Conservation (phyloP, 768 basidiomycete genomes). For the Agaricus subrufescens region DNA sequence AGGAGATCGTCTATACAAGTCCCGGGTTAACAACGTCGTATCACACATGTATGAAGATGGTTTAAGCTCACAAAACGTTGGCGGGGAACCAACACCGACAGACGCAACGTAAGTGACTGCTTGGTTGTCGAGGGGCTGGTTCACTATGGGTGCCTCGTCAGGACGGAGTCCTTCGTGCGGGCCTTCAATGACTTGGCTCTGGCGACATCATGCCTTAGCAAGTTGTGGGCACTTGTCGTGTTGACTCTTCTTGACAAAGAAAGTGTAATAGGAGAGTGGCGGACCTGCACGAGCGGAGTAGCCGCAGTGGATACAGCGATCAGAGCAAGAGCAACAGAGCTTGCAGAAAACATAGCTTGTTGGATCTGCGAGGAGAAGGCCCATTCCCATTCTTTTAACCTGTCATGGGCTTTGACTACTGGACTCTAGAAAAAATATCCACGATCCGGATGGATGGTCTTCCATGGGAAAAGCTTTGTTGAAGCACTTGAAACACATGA, state of each 20-base stretch:
- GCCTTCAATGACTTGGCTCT: slow-evolving; percentile 42
- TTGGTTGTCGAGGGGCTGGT: slow-evolving; percentile 33
- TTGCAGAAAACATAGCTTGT: slow-evolving; percentile 30
- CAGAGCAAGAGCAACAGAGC: slow-evolving; percentile 39
- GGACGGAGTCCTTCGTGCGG: slow-evolving; percentile 14
- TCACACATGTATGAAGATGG: not conserved
- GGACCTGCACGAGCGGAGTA: slow-evolving; percentile 35
- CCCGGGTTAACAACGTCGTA: not conserved
- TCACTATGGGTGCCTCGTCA: slow-evolving; percentile 32
- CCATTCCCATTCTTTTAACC: not conserved
- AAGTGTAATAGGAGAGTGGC: slow-evolving; percentile 37
- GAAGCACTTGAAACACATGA: no score
- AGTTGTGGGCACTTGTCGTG: slow-evolving; percentile 39
- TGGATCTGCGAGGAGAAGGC: slow-evolving; percentile 16
- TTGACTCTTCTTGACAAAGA: slow-evolving; percentile 53
- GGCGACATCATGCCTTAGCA: slow-evolving; percentile 46
- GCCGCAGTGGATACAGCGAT: slow-evolving; percentile 42
- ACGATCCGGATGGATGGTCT: not conserved
- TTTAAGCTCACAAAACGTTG: slow-evolving; percentile 37
- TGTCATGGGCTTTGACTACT: not conserved
- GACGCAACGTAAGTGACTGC: slow-evolving; percentile 41
- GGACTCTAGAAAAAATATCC: not conserved
- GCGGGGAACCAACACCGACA: slow-evolving; percentile 50
- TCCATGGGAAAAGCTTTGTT: not conserved
- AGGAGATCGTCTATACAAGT: slow-evolving; percentile 41